Base-by-base conservation (phyloP, 2,329 filamentous ascomycete genomes). In the Penicillium capsulatum region DNA sequence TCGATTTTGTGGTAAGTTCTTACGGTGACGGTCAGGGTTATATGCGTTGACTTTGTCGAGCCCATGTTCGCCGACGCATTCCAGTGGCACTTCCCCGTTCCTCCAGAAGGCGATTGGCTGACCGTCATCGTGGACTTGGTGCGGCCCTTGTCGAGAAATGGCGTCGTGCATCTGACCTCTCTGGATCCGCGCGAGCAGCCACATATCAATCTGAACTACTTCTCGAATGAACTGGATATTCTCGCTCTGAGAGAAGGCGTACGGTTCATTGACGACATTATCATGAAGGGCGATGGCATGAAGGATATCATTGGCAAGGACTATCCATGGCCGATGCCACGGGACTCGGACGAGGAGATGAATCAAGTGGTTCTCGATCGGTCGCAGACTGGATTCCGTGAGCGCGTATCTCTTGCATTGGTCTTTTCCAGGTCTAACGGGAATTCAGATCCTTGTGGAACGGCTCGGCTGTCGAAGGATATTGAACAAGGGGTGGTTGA, bases 311-410 rank as follows among this genome's bases (percentile, higher is more conserved):
- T 63, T 20, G 45, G 42, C 2, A 50, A 45, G 9, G 60, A 63
- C 67, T 81, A 79, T 53, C 78, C 78, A 0, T 80, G 75, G 75
- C 60, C 67, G 0, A 77, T 81, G 73, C 76, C 77, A 0, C 66
- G 70, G 2, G 54, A 74, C 15, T 69, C 67, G 1, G 74, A 80
- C 36, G 72, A 72, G 40, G 74, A 64, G 2, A 80, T 81, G 76
- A 69, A 73, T 30, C 66, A 67, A 33, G 59, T 67, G 30, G 69
- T 81, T 15, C 59, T 80, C 2, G 77, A 80, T 41, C 64, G 77
- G 8, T 73, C 61, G 17, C 76, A 81, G 61, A 81, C 77, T 31
- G 40, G 36, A 38, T 52, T 38, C 29, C 47, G 47, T 47, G 11
- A 7, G 26, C 26, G 6, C 5, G 6, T 11, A 11, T 28, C 11